phyloP scores from a whole-genome alignment of 2,329 filamentous ascomycete species.

The Rhinocladiella similis region DNA sequence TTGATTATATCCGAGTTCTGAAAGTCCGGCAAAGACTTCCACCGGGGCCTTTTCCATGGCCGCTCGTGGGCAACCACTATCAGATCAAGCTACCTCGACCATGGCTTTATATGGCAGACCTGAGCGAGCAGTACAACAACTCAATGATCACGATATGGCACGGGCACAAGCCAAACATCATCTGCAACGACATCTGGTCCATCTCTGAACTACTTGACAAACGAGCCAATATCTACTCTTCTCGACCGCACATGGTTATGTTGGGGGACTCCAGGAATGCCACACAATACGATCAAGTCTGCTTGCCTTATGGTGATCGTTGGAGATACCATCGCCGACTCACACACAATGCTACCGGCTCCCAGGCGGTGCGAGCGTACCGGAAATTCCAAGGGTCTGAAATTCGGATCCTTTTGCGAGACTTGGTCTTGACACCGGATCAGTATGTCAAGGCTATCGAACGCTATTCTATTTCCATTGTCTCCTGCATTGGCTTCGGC shows the following conservation, averaged over 20 bases:
- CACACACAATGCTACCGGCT: conserved; percentile 53
- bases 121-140: conserved; percentile 43
- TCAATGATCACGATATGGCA: conserved; percentile 60
- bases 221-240: conserved; percentile 35
- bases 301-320: conserved; percentile 41
- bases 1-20: neutral
- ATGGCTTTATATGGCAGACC: neutral
- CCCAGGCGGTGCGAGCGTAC: conserved; percentile 57
- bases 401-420: conserved; percentile 53
- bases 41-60: neutral
- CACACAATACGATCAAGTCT: conserved; percentile 46
- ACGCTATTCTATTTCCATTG: conserved; percentile 44
- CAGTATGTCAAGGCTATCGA: conserved; percentile 39
- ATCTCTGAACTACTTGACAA: conserved; percentile 37
- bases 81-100: conserved; percentile 1
- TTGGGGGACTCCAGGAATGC: conserved; percentile 14
- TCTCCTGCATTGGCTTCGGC: conserved; percentile 43
- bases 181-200: conserved; percentile 37
- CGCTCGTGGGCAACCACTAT: neutral
- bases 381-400: conserved; percentile 58
- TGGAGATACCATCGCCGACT: conserved; percentile 48
- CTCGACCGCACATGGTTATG: conserved; percentile 29
- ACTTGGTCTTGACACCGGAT: conserved; percentile 35
- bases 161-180: conserved; percentile 39
- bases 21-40: neutral